phyloP scores from a whole-genome alignment of 73 alveolate species.

The Tetrahymena thermophila region DNA sequence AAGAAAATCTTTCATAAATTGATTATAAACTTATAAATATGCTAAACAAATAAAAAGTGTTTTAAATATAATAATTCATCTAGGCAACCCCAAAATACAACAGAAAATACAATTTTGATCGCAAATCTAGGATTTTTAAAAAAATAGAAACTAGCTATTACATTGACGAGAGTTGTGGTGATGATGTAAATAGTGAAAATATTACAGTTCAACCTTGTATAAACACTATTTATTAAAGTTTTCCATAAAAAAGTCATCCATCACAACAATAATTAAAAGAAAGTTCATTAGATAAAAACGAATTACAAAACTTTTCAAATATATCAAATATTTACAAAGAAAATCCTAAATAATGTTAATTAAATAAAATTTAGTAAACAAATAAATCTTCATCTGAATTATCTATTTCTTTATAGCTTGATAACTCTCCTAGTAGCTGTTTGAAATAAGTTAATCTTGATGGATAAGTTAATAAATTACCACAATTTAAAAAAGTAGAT shows the following conservation, averaged over 20 bases:
- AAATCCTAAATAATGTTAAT: too few relatives aligned
- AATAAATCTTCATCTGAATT: not conserved
- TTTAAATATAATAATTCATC: too few relatives aligned
- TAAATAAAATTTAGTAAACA: too few relatives aligned
- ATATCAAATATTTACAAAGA: not conserved
- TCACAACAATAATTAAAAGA: not conserved
- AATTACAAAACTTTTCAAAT: not conserved
- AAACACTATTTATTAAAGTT: not conserved
- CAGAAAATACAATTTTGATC: not conserved
- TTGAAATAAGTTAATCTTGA: not conserved
- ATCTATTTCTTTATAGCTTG: not conserved
- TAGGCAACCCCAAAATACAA: not conserved
- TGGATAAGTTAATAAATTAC: not conserved
- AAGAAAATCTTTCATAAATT: not conserved
- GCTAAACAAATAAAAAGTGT: not conserved
- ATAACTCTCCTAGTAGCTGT: not conserved
- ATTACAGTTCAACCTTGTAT: not conserved
- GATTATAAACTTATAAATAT: not conserved
- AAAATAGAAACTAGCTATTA: not conserved
- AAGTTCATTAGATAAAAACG: not conserved
- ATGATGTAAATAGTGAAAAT: not conserved
- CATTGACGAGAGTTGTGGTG: not conserved
- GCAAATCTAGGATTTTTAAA: not conserved
- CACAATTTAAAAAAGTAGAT: not conserved
- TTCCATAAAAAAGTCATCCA: not conserved